Evolutionary conservation across 208 protist genomes (phyloP), one percentile per base, ranked within the genome.

Genomic region (Acanthamoeba sp.): DNA sequence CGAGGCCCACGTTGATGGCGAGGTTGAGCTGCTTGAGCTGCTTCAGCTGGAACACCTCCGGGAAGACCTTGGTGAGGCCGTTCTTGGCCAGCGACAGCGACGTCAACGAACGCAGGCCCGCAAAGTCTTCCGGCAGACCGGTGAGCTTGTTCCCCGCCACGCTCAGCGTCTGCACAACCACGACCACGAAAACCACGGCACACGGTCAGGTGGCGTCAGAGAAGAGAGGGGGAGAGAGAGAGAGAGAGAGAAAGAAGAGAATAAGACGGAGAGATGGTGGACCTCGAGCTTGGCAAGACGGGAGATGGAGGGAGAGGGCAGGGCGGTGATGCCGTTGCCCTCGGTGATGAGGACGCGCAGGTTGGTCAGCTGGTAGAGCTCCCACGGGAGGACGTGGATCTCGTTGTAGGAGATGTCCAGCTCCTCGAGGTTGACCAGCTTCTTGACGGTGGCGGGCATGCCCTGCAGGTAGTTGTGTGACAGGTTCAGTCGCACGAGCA

Each of bases 351-450:
- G 84, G 22, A 91, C 84, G 55, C 84, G 84, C 84, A 91, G 36
- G 84, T 91, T 91, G 50, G 32, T 71, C 55, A 91, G 59, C 50
- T 64, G 59, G 84, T 71, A 91, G 55, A 91, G 84, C 55, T 91
- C 84, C 55, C 84, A 73, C 59, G 84, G 84, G 27, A 91, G 48
- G 22, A 55, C 38, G 50, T 91, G 84, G 34, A 91, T 91, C 55
- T 91, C 84, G 84, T 91, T 91, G 84, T 73, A 91, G 32, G 55
- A 45, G 32, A 91, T 73, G 55, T 73, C 84, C 9, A 91, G 59
- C 59, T 91, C 84, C 57, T 91, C 84, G 48, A 91, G 84, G 55
- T 91, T 91, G 52, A 91, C 55, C 84, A 91, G 84, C 84, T 71
- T 64, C 84, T 91, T 64, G 50, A 91, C 59, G 5, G 50, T 91